Conservation (phyloP, 345 rosid genomes). For the Orychophragmus violaceus region DNA sequence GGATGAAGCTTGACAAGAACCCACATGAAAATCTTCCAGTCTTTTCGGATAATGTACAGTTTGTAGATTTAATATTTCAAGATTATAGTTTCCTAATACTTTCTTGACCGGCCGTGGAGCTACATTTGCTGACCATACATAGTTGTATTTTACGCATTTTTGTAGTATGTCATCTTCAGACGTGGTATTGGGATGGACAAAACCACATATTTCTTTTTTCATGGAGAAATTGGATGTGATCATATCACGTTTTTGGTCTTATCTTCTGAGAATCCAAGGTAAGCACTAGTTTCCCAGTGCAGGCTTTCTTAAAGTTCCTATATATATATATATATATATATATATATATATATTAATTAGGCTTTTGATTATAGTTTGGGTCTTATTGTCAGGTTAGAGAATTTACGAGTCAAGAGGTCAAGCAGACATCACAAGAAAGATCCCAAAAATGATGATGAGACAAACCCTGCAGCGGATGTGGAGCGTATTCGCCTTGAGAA, state of each 20-base stretch:
- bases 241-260: slow-evolving; percentile 73
- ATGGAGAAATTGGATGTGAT: slow-evolving; percentile 82
- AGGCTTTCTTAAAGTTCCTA: background rate
- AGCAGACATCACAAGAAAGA: slow-evolving; percentile 40
- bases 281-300: slow-evolving; percentile 1
- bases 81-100: background rate
- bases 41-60: slow-evolving; percentile 74
- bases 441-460: slow-evolving; percentile 69
- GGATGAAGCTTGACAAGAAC: slow-evolving; percentile 76
- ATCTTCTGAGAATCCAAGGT: slow-evolving; percentile 55
- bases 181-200: slow-evolving; percentile 86
- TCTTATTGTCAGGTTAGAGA: slow-evolving; percentile 77
- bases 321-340: no score
- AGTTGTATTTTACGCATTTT: background rate
- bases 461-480: slow-evolving; percentile 47
- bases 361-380: no score
- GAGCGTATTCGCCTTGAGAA: slow-evolving; percentile 86
- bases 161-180: slow-evolving; percentile 81
- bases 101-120: background rate
- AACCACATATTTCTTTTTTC: slow-evolving; percentile 72
- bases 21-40: slow-evolving; percentile 66
- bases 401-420: slow-evolving; percentile 44
- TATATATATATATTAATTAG: no score
- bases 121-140: background rate
- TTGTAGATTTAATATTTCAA: background rate